phyloP scores from a whole-genome alignment of 306 rosid species.

The Crotalaria pallida region DNA sequence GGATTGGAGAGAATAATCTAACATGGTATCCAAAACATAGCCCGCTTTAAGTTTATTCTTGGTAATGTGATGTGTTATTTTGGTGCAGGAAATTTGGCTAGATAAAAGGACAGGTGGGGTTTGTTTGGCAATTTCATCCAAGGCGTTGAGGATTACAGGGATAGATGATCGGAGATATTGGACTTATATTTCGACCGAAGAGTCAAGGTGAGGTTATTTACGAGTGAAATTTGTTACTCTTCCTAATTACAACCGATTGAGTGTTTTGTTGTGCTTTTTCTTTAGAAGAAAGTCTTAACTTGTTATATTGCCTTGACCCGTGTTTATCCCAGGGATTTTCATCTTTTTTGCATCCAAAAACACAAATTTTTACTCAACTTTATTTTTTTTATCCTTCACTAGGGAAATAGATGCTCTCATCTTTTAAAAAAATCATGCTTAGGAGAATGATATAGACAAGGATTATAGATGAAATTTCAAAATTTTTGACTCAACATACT shows the following conservation, averaged over 20 bases:
- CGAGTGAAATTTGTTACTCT: conserved; percentile 1
- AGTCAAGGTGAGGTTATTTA: conserved; percentile 68
- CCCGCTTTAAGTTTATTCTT: no score
- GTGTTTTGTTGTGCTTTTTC: no score
- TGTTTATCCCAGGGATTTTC: neutral
- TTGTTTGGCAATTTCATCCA: conserved; percentile 62
- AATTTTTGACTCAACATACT: no score
- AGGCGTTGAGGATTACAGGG: conserved; percentile 73
- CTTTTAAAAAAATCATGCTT: no score
- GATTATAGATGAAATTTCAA: no score
- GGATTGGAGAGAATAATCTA: no score
- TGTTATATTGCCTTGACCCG: neutral
- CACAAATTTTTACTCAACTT: neutral
- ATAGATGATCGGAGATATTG: conserved; percentile 93
- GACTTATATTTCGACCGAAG: conserved; percentile 62
- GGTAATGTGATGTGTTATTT: no score
- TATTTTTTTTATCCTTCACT: neutral
- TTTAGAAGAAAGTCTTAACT: no score
- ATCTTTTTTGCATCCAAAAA: neutral
- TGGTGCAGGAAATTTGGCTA: conserved; percentile 68
- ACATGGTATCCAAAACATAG: no score
- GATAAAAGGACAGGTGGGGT: conserved; percentile 64
- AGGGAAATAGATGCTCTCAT: no score
- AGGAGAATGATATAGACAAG: no score
- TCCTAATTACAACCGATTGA: neutral